These are phyloP conservation scores for Tuber brumale DNA, from an alignment of 495 filamentous ascomycete species.

Conservation along the genomic window DNA sequence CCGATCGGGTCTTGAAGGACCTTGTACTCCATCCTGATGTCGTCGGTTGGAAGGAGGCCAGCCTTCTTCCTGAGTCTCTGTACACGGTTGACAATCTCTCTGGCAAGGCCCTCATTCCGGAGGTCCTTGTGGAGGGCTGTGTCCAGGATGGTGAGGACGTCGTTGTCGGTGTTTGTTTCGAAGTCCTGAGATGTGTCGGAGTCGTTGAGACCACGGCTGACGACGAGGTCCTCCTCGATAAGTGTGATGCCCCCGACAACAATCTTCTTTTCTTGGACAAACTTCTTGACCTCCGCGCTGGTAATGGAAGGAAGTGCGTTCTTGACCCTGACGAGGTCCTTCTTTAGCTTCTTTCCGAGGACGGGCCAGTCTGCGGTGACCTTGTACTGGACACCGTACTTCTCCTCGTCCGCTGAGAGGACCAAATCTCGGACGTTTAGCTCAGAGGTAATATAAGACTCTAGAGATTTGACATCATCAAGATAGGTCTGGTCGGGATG, in stretches of 20 bases:
- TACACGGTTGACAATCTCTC: constrained; percentile 77
- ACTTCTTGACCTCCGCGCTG: constrained; percentile 69
- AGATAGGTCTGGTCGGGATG: constrained; percentile 77
- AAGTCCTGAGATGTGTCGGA: constrained; percentile 60
- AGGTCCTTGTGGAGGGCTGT: constrained; percentile 65
- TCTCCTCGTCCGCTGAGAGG: constrained; percentile 76
- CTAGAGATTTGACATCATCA: constrained; percentile 74
- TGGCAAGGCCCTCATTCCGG: constrained; percentile 64
- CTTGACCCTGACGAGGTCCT: constrained; percentile 81
- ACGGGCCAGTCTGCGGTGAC: constrained; percentile 86
- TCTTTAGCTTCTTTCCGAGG: constrained; percentile 93
- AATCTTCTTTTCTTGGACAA: constrained; percentile 62
- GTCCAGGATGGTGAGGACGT: constrained; percentile 78
- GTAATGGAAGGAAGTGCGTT: constrained; percentile 76
- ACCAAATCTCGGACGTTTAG: constrained; percentile 83
- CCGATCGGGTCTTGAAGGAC: constrained; percentile 70
- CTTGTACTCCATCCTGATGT: constrained; percentile 77
- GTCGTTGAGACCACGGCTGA: constrained; percentile 70
- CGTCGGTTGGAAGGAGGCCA: constrained; percentile 71
- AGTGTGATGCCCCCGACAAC: constrained; percentile 77
- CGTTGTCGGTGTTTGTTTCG: constrained; percentile 77
- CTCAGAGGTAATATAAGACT: constrained; percentile 81
- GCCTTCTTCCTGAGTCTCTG: constrained; percentile 78
- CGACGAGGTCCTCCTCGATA: constrained; percentile 70
- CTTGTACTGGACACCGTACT: constrained; percentile 85